A percentile compares a stretch with the other conserved stretches of the same genome.
Evolutionary conservation across 176 grass and related monocot genomes (phyloP).

Genomic region (Canna indica): DNA sequence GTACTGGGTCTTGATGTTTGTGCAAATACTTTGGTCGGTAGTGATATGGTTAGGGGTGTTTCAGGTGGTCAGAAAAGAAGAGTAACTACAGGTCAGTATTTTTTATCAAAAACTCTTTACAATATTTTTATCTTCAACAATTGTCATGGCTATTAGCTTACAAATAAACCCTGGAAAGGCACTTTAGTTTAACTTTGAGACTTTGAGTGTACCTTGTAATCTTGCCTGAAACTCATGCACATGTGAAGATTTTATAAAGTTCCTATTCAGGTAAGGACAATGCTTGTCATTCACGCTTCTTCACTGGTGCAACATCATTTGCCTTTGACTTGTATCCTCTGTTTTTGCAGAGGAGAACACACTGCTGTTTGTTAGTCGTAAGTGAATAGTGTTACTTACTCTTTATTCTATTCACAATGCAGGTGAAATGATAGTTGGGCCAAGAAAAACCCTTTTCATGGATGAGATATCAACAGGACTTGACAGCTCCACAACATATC

Average conservation of each 20-base stretch:
- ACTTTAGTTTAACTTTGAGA: no score
- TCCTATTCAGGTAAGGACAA: no score
- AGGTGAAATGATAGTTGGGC: conserved; percentile 80
- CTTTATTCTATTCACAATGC: conserved; percentile 13
- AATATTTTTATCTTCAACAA: background rate
- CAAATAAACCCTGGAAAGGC: background rate
- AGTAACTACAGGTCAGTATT: conserved; percentile 50
- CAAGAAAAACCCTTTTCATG: conserved; percentile 67
- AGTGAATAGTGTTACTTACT: background rate
- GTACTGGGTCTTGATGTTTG: conserved; percentile 61
- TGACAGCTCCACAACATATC: conserved; percentile 70
- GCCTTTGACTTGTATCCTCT: no score
- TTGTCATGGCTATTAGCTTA: background rate
- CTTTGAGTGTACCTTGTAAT: no score
- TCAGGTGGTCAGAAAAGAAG: conserved; percentile 74
- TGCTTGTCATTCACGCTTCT: no score
- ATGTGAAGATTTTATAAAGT: no score
- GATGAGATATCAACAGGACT: conserved; percentile 87
- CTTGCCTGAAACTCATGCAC: no score
- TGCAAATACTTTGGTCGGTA: conserved; percentile 64
- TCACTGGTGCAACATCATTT: no score
- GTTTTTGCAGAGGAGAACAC: no score
- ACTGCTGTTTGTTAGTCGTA: background rate
- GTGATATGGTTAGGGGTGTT: conserved; percentile 70
- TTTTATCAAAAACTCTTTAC: background rate